These are phyloP conservation scores for Cyclocybe cylindracea DNA, from an alignment of 768 basidiomycete genomes.

Conservation along the genomic window DNA sequence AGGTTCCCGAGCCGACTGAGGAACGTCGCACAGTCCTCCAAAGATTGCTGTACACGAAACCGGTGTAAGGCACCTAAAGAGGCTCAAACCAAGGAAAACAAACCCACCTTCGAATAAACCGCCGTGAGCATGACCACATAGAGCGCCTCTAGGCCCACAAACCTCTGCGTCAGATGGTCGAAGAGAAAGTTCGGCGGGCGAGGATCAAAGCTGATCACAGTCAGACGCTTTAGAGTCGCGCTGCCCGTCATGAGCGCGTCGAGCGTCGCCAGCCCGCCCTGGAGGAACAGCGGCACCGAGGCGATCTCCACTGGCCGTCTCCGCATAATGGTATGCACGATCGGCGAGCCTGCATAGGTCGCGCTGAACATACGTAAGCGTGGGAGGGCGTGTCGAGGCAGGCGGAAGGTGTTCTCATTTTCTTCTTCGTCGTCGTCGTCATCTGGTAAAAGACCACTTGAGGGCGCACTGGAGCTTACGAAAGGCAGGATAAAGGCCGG, in stretches of 20 bases:
- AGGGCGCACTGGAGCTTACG: slow-evolving; percentile 15
- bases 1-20: slow-evolving; percentile 43
- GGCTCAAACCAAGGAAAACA: neutral
- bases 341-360: slow-evolving; percentile 47
- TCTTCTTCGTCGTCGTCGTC: slow-evolving; percentile 6
- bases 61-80: no score
- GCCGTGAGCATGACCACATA: slow-evolving; percentile 60
- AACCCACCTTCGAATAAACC: slow-evolving; percentile 47
- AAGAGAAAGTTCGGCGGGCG: slow-evolving; percentile 45
- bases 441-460: slow-evolving; percentile 1
- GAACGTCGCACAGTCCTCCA: slow-evolving; percentile 40
- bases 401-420: slow-evolving; percentile 21
- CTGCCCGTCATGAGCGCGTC: slow-evolving; percentile 3
- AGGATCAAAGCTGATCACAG: slow-evolving; percentile 59
- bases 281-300: slow-evolving; percentile 13
- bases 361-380: slow-evolving; percentile 50
- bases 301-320: neutral
- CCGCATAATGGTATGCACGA: slow-evolving; percentile 46
- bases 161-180: slow-evolving; percentile 43
- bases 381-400: slow-evolving; percentile 46
- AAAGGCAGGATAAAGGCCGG: slow-evolving; percentile 15
- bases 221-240: slow-evolving; percentile 36
- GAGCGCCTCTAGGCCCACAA: slow-evolving; percentile 56
- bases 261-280: slow-evolving; percentile 6
- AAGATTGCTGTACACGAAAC: slow-evolving; percentile 31